Percentiles rank a stretch among this genome's conserved stretches.
phyloP scores from a whole-genome alignment of 768 basidiomycete genomes.

The Dentipellis sp. region DNA sequence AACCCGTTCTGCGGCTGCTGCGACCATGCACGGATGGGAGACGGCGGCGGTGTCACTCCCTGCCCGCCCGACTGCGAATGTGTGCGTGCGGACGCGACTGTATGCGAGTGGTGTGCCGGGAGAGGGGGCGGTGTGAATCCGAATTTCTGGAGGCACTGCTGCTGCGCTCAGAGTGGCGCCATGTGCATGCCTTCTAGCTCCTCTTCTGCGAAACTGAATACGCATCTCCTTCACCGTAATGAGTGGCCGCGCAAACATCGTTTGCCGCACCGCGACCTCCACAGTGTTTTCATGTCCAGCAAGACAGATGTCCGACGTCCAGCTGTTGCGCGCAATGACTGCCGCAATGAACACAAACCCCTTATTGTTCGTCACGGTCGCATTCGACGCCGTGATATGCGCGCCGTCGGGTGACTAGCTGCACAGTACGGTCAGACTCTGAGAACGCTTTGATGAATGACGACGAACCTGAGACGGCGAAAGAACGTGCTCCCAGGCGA shows the following conservation, averaged over 20 bases:
- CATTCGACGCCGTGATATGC: conserved; percentile 94
- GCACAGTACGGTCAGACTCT: background rate
- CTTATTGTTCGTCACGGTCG: conserved; percentile 91
- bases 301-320: conserved; percentile 87
- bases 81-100: conserved; percentile 10
- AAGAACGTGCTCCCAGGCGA: conserved; percentile 96
- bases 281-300: conserved; percentile 97
- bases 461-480: conserved; percentile 69
- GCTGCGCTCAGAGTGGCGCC: conserved; percentile 61
- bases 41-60: conserved; percentile 39
- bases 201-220: conserved; percentile 75
- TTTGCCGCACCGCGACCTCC: conserved; percentile 97
- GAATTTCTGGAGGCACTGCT: conserved; percentile 75
- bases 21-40: conserved; percentile 28
- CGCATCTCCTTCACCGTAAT: conserved; percentile 94
- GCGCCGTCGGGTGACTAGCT: conserved; percentile 99
- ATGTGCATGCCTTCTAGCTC: conserved; percentile 81
- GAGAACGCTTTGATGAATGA: background rate
- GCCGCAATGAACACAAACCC: conserved; percentile 97
- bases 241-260: conserved; percentile 81
- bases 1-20: conserved; percentile 34
- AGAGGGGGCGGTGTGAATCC: conserved; percentile 61
- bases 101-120: conserved; percentile 64
- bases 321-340: conserved; percentile 82
- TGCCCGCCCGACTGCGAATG: conserved; percentile 11